phyloP scores from a whole-genome alignment of 1,284 basidiomycete genomes.

The Porogramme epimiltina region DNA sequence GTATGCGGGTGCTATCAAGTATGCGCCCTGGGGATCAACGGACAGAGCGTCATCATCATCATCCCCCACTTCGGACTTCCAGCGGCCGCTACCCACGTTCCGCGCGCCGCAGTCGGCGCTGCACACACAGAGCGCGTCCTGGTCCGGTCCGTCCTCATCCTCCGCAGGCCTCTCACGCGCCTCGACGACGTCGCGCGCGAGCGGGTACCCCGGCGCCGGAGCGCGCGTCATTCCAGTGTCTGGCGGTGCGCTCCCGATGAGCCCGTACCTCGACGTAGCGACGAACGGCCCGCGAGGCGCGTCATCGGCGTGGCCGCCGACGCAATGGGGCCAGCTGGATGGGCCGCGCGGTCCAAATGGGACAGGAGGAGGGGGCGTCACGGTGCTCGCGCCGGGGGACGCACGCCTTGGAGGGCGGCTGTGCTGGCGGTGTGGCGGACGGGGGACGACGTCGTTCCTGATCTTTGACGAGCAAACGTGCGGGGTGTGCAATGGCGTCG shows the following conservation, averaged over 20 bases:
- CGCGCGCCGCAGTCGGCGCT: constrained; percentile 24
- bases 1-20: constrained; percentile 59
- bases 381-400: constrained; percentile 64
- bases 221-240: constrained; percentile 25
- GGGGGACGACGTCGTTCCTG: constrained; percentile 53
- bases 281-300: constrained; percentile 1
- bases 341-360: not conserved
- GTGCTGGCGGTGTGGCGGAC: constrained; percentile 68
- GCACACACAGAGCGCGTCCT: constrained; percentile 19
- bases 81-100: constrained; percentile 39
- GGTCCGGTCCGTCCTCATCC: constrained; percentile 8
- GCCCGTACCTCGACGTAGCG: constrained; percentile 25
- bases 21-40: constrained; percentile 45
- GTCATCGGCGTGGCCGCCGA: constrained; percentile 11
- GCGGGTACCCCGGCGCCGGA: constrained; percentile 16
- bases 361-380: constrained; percentile 35
- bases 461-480: constrained; percentile 56
- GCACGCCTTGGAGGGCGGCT: constrained; percentile 65
- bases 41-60: constrained; percentile 19
- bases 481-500: constrained; percentile 58
- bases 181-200: constrained; percentile 21
- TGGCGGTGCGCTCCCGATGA: constrained; percentile 26
- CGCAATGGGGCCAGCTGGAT: constrained; percentile 11
- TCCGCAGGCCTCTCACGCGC: constrained; percentile 23
- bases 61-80: constrained; percentile 18